Conservation (phyloP, 768 basidiomycete species). For the Artomyces pyxidatus region DNA sequence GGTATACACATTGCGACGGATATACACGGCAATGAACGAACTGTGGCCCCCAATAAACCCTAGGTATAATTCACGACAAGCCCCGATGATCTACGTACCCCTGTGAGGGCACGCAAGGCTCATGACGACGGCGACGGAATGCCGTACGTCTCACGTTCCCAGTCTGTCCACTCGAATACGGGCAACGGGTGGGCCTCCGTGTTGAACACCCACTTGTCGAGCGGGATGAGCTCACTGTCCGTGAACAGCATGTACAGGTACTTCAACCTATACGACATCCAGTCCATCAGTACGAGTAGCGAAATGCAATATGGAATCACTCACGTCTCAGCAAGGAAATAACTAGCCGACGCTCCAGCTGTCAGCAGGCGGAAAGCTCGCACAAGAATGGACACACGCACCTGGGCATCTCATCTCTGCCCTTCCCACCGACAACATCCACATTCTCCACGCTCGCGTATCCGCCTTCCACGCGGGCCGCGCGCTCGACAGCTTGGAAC, state of each 20-base stretch:
- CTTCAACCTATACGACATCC: conserved; percentile 42
- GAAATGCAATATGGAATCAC: conserved; percentile 6
- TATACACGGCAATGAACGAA: no score
- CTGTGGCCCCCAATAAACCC: no score
- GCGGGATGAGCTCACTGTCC: conserved; percentile 48
- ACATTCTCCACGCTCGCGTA: conserved; percentile 53
- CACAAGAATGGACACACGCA: conserved; percentile 30
- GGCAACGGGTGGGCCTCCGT: conserved; percentile 72
- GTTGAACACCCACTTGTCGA: conserved; percentile 40
- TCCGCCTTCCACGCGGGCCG: conserved; percentile 50
- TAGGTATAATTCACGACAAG: no score
- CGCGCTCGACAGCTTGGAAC: conserved; percentile 55
- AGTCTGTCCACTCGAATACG: conserved; percentile 53
- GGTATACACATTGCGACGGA: no score
- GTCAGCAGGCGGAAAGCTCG: conserved; percentile 17
- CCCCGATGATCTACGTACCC: no score
- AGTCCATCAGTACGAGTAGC: not conserved
- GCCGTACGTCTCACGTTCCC: conserved; percentile 39
- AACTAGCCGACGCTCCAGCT: conserved; percentile 23
- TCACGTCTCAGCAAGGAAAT: conserved; percentile 48
- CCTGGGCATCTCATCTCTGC: conserved; percentile 66
- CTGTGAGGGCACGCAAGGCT: no score
- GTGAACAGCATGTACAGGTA: conserved; percentile 65
- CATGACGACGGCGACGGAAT: conserved; percentile 16
- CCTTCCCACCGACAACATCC: conserved; percentile 27